Percentiles rank a stretch among this genome's conserved stretches.
phyloP scores from a whole-genome alignment of 352 stramenopile species.

The Phytophthora multivora region DNA sequence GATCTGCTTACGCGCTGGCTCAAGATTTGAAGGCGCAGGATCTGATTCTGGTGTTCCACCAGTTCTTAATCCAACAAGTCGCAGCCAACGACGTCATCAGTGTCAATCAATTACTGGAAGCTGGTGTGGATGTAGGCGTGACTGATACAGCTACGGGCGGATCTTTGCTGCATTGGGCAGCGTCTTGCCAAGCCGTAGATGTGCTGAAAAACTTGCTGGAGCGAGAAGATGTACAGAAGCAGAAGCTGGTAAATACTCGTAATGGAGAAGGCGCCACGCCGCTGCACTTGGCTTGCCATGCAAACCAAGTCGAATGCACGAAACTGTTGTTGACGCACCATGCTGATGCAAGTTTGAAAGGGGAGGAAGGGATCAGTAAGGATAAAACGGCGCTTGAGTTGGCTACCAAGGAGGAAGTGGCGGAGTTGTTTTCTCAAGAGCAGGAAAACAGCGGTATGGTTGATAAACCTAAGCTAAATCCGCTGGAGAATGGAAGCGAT shows the following conservation, averaged over 20 bases:
- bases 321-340: slow-evolving; percentile 51
- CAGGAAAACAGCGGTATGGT: background rate
- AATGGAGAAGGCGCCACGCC: slow-evolving; percentile 81
- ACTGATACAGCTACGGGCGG: slow-evolving; percentile 62
- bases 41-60: slow-evolving; percentile 81
- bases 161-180: slow-evolving; percentile 81
- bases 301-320: slow-evolving; percentile 56
- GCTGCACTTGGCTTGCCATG: slow-evolving; percentile 73
- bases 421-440: slow-evolving; percentile 34
- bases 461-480: background rate
- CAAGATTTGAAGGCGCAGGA: slow-evolving; percentile 60
- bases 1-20: slow-evolving; percentile 70
- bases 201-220: slow-evolving; percentile 58
- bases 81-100: slow-evolving; percentile 62
- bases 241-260: slow-evolving; percentile 47
- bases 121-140: slow-evolving; percentile 58
- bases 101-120: slow-evolving; percentile 63
- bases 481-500: background rate
- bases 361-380: slow-evolving; percentile 54
- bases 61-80: slow-evolving; percentile 88
- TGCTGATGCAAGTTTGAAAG: slow-evolving; percentile 49
- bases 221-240: slow-evolving; percentile 37
- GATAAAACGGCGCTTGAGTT: slow-evolving; percentile 64
- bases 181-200: slow-evolving; percentile 66
- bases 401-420: slow-evolving; percentile 53